These are phyloP conservation scores for Solanum hybrid DNA, from an alignment of 305 asterid genomes.

Conservation along the genomic window DNA sequence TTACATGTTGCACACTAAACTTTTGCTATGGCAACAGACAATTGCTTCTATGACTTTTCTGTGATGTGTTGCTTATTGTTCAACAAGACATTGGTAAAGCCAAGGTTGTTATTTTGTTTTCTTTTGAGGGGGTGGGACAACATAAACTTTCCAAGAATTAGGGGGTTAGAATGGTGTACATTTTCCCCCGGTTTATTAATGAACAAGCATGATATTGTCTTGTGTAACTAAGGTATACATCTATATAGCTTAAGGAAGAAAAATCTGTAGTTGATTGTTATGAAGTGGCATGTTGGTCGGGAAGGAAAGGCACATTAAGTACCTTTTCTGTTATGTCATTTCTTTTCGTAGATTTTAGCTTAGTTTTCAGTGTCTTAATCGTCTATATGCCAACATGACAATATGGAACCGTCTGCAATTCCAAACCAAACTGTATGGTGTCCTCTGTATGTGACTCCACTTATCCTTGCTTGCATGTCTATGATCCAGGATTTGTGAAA, in stretches of 20 bases:
- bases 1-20: neutral
- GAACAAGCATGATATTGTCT: neutral
- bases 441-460: neutral
- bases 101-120: neutral
- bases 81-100: neutral
- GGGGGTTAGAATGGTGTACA: neutral
- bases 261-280: neutral
- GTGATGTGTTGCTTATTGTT: neutral
- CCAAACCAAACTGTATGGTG: neutral
- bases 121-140: neutral
- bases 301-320: neutral
- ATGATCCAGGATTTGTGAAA: constrained; percentile 38
- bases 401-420: neutral
- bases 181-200: neutral
- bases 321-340: neutral
- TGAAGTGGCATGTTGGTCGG: neutral
- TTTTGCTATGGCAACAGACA: neutral
- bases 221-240: neutral
- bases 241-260: neutral
- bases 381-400: neutral
- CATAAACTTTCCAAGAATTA: neutral
- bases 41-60: neutral
- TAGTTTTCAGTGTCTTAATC: neutral
- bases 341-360: neutral
- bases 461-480: neutral